Conservation (phyloP, 1,284 basidiomycete species). For the Pisolithus thermaeus region DNA sequence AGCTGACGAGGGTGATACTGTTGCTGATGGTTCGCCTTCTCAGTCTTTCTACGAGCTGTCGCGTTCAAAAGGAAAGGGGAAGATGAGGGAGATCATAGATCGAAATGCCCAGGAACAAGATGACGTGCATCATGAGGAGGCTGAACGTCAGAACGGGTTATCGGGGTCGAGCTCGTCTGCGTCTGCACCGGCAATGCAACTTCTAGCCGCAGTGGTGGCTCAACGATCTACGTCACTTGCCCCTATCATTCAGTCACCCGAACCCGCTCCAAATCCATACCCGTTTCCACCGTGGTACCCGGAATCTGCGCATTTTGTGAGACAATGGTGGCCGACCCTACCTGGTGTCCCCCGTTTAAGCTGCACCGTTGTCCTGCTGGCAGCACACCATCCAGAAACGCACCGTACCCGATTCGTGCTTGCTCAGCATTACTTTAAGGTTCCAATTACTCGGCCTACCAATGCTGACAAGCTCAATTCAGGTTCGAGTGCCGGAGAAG, state of each 20-base stretch:
- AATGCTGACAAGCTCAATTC: slow-evolving; percentile 2
- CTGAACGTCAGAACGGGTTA: slow-evolving; percentile 1
- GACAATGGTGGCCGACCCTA: slow-evolving; percentile 72
- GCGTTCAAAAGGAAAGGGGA: slow-evolving; percentile 18
- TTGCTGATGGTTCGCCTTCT: slow-evolving; percentile 10
- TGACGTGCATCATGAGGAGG: slow-evolving; percentile 7
- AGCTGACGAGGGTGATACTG: slow-evolving; percentile 10
- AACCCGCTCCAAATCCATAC: slow-evolving; percentile 38
- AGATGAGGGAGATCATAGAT: slow-evolving; percentile 14
- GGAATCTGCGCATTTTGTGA: slow-evolving; percentile 67
- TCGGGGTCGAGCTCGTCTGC: slow-evolving; percentile 1
- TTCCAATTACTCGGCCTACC: slow-evolving; percentile 38
- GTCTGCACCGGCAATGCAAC: slow-evolving; percentile 4
- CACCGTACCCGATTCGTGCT: slow-evolving; percentile 59
- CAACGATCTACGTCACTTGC: slow-evolving; percentile 5
- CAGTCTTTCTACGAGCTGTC: slow-evolving; percentile 2
- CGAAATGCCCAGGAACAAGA: neutral
- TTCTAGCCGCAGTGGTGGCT: neutral
- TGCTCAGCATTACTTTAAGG: slow-evolving; percentile 68
- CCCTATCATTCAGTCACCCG: slow-evolving; percentile 1
- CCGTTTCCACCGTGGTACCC: slow-evolving; percentile 60
- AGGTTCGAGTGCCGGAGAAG: neutral
- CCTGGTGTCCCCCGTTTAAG: slow-evolving; percentile 55
- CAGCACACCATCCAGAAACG: slow-evolving; percentile 50
- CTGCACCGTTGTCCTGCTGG: slow-evolving; percentile 65